Evolutionary conservation across 352 stramenopile species (phyloP).

Genomic region (Lagenidium sp.): DNA sequence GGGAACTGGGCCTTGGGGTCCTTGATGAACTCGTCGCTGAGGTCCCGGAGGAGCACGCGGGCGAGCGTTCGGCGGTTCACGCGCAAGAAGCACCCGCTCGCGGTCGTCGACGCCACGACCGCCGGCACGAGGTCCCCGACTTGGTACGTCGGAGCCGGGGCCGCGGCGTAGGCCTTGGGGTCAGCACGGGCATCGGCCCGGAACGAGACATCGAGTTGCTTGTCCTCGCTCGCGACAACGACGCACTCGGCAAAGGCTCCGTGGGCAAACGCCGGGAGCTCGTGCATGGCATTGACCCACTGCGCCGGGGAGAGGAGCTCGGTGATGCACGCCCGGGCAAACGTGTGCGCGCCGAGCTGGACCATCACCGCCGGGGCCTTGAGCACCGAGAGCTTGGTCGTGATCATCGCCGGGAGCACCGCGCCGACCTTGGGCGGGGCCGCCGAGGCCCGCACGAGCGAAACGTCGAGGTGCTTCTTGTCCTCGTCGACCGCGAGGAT

Average conservation of each 20-base stretch:
- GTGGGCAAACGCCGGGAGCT: slow-evolving; percentile 45
- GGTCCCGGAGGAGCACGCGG: slow-evolving; percentile 91
- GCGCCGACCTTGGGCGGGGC: slow-evolving; percentile 19
- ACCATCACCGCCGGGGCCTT: slow-evolving; percentile 82
- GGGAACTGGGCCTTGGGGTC: slow-evolving; percentile 87
- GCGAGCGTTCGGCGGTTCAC: slow-evolving; percentile 82
- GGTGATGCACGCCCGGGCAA: slow-evolving; percentile 75
- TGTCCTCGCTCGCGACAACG: slow-evolving; percentile 33
- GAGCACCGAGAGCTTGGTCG: slow-evolving; percentile 57
- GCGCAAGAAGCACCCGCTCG: slow-evolving; percentile 92
- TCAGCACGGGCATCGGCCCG: slow-evolving; percentile 45
- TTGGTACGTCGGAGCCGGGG: slow-evolving; percentile 21
- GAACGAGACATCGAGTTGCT: slow-evolving; percentile 70
- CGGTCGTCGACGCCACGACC: slow-evolving; percentile 88
- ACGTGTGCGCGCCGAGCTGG: slow-evolving; percentile 62
- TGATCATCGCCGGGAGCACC: slow-evolving; percentile 68
- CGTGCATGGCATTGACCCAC: slow-evolving; percentile 70
- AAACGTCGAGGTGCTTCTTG: slow-evolving; percentile 70
- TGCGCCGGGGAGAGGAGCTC: slow-evolving; percentile 45
- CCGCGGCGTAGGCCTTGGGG: slow-evolving; percentile 42
- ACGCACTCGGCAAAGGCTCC: slow-evolving; percentile 68
- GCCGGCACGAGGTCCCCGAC: slow-evolving; percentile 86
- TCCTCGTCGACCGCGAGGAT: slow-evolving; percentile 60
- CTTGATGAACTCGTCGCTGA: slow-evolving; percentile 94
- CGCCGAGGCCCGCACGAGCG: slow-evolving; percentile 34